Evolutionary conservation across 2,329 filamentous ascomycete genomes (phyloP).

Genomic region (Thielaviopsis euricoi): DNA sequence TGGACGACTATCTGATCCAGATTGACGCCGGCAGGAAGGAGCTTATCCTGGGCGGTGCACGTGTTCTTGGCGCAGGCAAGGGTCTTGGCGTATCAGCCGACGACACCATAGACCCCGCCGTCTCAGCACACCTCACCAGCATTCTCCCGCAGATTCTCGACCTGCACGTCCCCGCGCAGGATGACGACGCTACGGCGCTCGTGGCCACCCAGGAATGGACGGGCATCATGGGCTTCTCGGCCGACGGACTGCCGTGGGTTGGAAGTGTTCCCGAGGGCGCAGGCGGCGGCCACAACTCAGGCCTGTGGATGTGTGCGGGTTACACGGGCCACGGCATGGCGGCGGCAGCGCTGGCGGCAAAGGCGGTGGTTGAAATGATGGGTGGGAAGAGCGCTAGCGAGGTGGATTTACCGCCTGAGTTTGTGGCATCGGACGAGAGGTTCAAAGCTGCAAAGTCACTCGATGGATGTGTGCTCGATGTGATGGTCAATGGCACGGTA

Average conservation of each 20-base stretch:
- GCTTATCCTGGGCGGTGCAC: constrained; percentile 56
- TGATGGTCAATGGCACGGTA: constrained; percentile 2
- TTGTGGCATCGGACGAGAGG: constrained; percentile 21
- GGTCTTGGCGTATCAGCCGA: constrained; percentile 45
- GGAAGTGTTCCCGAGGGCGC: constrained; percentile 41
- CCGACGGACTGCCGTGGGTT: constrained; percentile 54
- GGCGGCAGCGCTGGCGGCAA: constrained; percentile 48
- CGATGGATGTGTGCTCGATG: constrained; percentile 4
- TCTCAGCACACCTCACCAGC: constrained; percentile 38
- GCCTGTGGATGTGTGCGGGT: constrained; percentile 47
- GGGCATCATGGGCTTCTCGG: constrained; percentile 62
- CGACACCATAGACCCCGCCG: constrained; percentile 34
- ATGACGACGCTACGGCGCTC: constrained; percentile 28
- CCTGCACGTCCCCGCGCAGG: constrained; percentile 19
- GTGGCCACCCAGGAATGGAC: constrained; percentile 51
- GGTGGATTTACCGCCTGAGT: constrained; percentile 30
- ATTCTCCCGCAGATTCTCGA: constrained; percentile 27
- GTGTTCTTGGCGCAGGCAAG: constrained; percentile 30
- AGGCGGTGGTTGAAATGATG: constrained; percentile 46
- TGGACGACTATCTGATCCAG: constrained; percentile 61
- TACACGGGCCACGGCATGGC: constrained; percentile 69
- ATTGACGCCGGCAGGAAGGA: constrained; percentile 40
- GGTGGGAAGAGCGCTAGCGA: constrained; percentile 22
- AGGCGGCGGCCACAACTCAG: constrained; percentile 25
- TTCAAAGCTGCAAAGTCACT: constrained; percentile 9